Evolutionary conservation across 2,329 filamentous ascomycete species (phyloP), one percentile per base, ranked within the genome.

Genomic region (Cordyceps militaris): DNA sequence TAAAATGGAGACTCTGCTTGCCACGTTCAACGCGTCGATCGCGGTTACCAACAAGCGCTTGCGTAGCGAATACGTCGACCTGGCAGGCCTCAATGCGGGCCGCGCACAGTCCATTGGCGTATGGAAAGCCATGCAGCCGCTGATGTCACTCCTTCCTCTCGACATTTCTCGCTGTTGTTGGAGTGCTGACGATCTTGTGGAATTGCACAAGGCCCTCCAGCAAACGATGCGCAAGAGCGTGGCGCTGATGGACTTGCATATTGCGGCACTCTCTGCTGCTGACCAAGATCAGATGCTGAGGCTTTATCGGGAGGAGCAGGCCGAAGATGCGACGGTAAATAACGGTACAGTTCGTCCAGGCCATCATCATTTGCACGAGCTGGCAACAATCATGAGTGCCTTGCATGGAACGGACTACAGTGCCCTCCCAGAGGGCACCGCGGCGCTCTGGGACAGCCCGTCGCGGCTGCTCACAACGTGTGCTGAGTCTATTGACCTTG

Each of bases 101-200:
- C 65, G 63, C 32, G 53, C 48, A 1, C 60, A 65, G 14, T 66
- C 71, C 23, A 71, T 78, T 7, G 65, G 57, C 0, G 56, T 64
- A 0, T 75, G 73, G 57, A 75, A 73, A 43, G 65, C 65, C 0
- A 67, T 74, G 43, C 69, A 73, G 9, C 73, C 74, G 0, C 62
- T 69, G 0, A 53, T 79, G 0, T 71, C 64, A 0, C 79, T 80
- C 51, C 63, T 80, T 0, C 75, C 74, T 0, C 63, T 80, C 1
- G 77, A 80, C 59, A 69, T 78, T 30, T 78, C 76, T 0, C 66
- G 74, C 3, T 71, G 76, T 3, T 65, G 71, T 2, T 80, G 77
- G 77, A 72, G 66, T 13, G 66, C 77, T 1, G 70, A 74, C 5
- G 75, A 79, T n/a, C 66, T 79, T 10, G 65, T 66, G 4, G 62